phyloP scores from a whole-genome alignment of 345 rosid genomes.

The Brassica rapa region DNA sequence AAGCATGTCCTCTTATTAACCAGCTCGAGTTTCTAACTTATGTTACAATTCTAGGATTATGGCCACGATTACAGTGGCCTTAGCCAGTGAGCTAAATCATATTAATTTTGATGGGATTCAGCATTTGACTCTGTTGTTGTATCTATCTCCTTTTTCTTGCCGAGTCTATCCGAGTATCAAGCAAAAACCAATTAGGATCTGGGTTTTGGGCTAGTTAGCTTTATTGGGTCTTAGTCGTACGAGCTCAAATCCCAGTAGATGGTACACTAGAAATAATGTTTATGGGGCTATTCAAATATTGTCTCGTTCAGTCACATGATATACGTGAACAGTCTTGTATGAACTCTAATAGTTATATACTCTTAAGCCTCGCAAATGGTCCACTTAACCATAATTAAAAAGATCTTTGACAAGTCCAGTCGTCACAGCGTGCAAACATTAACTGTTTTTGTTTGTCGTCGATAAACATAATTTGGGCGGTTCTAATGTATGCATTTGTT shows the following conservation, averaged over 20 bases:
- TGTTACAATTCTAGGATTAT: constrained; percentile 10
- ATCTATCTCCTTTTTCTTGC: constrained; percentile 37
- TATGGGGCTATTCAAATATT: not conserved
- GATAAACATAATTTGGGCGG: not conserved
- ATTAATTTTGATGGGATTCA: constrained; percentile 21
- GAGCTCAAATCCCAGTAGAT: constrained; percentile 10
- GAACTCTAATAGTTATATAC: not conserved
- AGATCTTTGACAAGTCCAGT: not conserved
- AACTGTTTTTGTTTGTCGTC: not conserved
- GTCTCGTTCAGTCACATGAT: not conserved
- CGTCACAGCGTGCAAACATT: not conserved
- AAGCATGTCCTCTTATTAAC: not conserved
- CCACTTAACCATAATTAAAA: not conserved
- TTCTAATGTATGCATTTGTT: not conserved
- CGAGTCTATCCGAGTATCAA: constrained; percentile 53
- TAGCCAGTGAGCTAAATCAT: not conserved
- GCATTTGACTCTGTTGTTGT: constrained; percentile 5
- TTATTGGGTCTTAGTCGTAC: not conserved
- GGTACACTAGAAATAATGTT: not conserved
- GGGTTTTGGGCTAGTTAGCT: constrained; percentile 46
- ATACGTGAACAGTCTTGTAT: not conserved
- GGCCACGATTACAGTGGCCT: not conserved
- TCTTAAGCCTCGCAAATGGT: not conserved
- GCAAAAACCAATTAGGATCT: constrained; percentile 49
- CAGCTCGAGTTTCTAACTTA: not conserved